These are phyloP conservation scores for Candida glaebosa DNA, from an alignment of 805 yeast species.

Conservation along the genomic window DNA sequence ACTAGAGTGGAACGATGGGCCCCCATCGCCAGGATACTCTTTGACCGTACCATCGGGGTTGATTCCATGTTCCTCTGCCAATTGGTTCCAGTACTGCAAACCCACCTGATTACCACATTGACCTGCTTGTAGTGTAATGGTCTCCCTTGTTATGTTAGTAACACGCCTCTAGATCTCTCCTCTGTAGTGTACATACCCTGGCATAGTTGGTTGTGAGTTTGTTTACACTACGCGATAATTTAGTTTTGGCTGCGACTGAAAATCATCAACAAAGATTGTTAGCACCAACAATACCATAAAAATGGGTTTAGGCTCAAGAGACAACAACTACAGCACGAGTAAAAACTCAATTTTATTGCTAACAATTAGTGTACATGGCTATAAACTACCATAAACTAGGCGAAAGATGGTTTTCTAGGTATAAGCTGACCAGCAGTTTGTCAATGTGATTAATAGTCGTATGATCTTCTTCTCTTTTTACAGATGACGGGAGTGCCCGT, in stretches of 20 bases:
- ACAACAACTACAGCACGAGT: too few relatives aligned
- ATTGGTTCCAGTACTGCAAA: conserved; percentile 85
- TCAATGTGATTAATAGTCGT: conserved; percentile 11
- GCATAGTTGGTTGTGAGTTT: conserved; percentile 6
- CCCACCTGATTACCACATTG: conserved; percentile 98
- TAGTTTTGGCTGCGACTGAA: background rate
- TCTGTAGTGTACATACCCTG: conserved; percentile 11
- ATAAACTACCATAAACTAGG: conserved; percentile 1
- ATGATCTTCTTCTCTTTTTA: conserved; percentile 25
- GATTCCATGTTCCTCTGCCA: conserved; percentile 85
- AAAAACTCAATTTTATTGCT: background rate
- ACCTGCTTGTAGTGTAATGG: conserved; percentile 71
- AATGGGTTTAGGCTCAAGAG: too few relatives aligned
- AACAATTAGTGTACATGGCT: conserved; percentile 1
- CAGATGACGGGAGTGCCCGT: conserved; percentile 7
- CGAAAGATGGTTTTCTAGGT: conserved; percentile 3
- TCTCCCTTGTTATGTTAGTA: conserved; percentile 48
- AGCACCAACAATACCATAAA: background rate
- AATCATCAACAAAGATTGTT: background rate
- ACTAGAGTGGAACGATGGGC: conserved; percentile 9
- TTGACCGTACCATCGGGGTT: conserved; percentile 55
- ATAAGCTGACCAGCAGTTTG: conserved; percentile 5
- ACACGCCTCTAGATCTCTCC: background rate
- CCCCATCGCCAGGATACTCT: conserved; percentile 28
- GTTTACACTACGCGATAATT: background rate